phyloP scores from a whole-genome alignment of 1,284 basidiomycete species.

The Marasmius tenuissimus region DNA sequence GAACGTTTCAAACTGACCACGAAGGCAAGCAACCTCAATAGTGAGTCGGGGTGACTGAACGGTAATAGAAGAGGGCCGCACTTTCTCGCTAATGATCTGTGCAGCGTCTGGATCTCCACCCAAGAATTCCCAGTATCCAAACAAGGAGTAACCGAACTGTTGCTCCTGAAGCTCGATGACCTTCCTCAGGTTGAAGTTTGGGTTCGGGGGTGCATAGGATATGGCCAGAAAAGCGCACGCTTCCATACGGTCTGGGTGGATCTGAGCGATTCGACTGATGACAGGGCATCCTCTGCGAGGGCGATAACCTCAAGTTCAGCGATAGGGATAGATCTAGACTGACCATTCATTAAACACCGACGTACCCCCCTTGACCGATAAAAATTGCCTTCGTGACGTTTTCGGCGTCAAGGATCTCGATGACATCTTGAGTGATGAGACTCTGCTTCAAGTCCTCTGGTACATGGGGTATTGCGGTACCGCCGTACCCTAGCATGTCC shows the following conservation, averaged over 20 bases:
- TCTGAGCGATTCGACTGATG: conserved; percentile 22
- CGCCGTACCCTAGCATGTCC: conserved; percentile 42
- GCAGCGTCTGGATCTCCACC: conserved; percentile 21
- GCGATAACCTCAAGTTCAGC: conserved; percentile 6
- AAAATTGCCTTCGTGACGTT: conserved; percentile 20
- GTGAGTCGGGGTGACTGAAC: background rate
- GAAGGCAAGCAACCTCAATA: background rate
- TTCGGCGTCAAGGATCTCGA: conserved; percentile 27
- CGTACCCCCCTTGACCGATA: conserved; percentile 32
- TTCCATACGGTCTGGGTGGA: conserved; percentile 22
- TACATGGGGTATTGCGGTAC: conserved; percentile 36
- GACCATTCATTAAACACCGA: background rate
- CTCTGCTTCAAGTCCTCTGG: conserved; percentile 24
- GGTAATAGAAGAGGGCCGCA: conserved; percentile 3
- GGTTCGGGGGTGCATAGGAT: conserved; percentile 14
- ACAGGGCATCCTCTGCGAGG: conserved; percentile 22
- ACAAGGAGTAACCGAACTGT: conserved; percentile 31
- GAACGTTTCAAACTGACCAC: conserved; percentile 21
- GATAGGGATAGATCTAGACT: conserved; percentile 8
- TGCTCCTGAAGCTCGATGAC: conserved; percentile 19
- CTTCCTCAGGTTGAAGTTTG: conserved; percentile 3
- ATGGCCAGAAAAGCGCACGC: conserved; percentile 24
- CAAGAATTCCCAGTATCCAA: conserved; percentile 28
- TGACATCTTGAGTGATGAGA: conserved; percentile 17
- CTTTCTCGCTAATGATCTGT: conserved; percentile 25